These are phyloP conservation scores for Moesziomyces sp. DNA, from an alignment of 1,284 basidiomycete genomes.

Conservation along the genomic window DNA sequence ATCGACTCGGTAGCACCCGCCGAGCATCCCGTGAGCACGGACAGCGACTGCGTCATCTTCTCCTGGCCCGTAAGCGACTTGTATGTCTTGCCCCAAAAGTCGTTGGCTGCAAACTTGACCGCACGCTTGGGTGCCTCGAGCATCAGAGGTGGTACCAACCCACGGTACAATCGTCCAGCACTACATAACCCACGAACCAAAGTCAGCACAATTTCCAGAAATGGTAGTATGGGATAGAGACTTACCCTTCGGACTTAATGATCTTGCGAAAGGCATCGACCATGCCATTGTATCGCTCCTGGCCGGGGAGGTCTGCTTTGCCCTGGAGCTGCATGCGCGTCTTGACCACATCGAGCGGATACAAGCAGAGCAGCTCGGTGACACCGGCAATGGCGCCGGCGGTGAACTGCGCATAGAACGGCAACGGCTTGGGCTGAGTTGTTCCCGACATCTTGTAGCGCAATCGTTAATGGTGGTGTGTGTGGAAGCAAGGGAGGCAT, in stretches of 20 bases:
- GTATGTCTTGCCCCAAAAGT: slow-evolving; percentile 80
- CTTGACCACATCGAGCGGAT: slow-evolving; percentile 83
- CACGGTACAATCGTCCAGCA: slow-evolving; percentile 85
- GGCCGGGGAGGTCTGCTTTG: slow-evolving; percentile 74
- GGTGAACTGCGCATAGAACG: slow-evolving; percentile 85
- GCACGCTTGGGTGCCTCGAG: slow-evolving; percentile 98
- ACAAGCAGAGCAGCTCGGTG: slow-evolving; percentile 88
- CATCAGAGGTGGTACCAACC: slow-evolving; percentile 90
- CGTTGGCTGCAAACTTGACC: slow-evolving; percentile 90
- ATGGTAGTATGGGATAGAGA: too few species aligned
- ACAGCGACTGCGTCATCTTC: slow-evolving; percentile 88
- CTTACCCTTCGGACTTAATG: slow-evolving; percentile 83
- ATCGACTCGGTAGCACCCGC: slow-evolving; percentile 95
- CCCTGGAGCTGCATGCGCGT: slow-evolving; percentile 96
- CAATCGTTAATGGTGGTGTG: too few species aligned
- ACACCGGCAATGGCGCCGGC: slow-evolving; percentile 88
- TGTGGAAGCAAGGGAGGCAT: too few species aligned
- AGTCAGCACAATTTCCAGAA: neutral
- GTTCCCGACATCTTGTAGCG: slow-evolving; percentile 18
- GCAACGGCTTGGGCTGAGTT: slow-evolving; percentile 70
- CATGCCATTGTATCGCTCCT: slow-evolving; percentile 73
- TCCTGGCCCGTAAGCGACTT: slow-evolving; percentile 73
- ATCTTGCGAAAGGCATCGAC: slow-evolving; percentile 82
- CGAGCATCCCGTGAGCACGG: slow-evolving; percentile 87
- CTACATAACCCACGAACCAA: neutral